Evolutionary conservation across 139 green algal genomes (phyloP), one percentile per base, ranked within the genome.

Genomic region (Ostreobium quekettii): DNA sequence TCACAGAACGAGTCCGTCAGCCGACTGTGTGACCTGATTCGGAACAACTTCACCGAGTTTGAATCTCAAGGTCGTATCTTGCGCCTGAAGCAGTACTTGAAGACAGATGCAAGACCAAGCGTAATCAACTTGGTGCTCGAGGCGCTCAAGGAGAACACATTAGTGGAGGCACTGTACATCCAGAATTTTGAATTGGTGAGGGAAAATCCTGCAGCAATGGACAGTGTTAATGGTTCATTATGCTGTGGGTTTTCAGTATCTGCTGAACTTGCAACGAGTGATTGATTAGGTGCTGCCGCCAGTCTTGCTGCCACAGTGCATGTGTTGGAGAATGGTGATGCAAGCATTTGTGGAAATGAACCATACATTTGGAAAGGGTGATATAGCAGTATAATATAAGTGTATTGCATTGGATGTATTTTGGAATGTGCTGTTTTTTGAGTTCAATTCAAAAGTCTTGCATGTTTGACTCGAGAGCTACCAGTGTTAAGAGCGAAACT

Each of bases 111-210:
- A 4, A 65, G 36, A 1, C 64, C 70, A 6, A 33, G 58, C 4
- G 74, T 76, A 24, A 78, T 89, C 33, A 64, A 87, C 31, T 72
- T 65, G 2, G 74, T 89, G 31, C 48, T 89, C 7, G 78, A 87
- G 32, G 83, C 83, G 6, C 75, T 89, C 35, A 57, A 61, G 29
- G 47, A 39, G 35, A 89, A 89, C 69, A 80, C 66, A 0, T 72
- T 72, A 1, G 70, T 89, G 31, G 75, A 89, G 70, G 77, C 64
- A n/a, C 73, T 89, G 24, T 89, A 89, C 70, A 85, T 87, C 42
- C 83, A 89, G 61, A 89, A 89, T 74, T 84, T 87, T 66, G 74
- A 85, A 39, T 42, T 76, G 33, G 76, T 78, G 53, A 22, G 64
- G 2, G 6, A 4, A n/a, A 26, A 48, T 29, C 60, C 11, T 22